Evolutionary conservation across 495 filamentous ascomycete species (phyloP), one percentile per base, ranked within the genome.

Genomic region (Penicillium bovifimosum): DNA sequence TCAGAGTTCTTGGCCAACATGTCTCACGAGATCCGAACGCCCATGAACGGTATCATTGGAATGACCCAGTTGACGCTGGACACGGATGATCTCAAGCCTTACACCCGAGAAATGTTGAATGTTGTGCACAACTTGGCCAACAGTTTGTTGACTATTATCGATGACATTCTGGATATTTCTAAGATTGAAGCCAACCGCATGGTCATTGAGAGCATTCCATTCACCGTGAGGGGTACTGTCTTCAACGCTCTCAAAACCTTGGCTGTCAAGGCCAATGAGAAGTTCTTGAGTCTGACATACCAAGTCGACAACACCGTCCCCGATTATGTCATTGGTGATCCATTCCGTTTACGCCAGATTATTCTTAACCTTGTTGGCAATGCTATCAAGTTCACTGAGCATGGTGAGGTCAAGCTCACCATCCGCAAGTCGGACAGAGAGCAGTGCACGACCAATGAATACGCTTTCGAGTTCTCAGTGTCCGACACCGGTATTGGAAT

Each of bases 101-200:
- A 96, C 56, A 95, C 96, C 52, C 85, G 93, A 51, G 93, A 99
- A 71, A 97, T 97, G 93, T 71, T 99, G 70, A 97, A 96, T 59
- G 96, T 96, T 60, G 93, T 99, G 55, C 93, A 97, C 69, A 95
- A 96, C 58, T 79, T 99, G 41, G 93, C 91, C 40, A 96, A 96
- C 72, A 96, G 95, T 75, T 73, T 99, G 55, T 71, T 99, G 63
- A 99, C 95, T 16, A 97, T 99, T 60, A 97, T 99, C 65, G 93
- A 99, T 66, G 93, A 99, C 68, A 97, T 99, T 60, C 79, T 99
- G 54, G 93, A 99, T 80, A 88, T 99, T 55, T 96, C 90, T 6
- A 99, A 99, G 84, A 99, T 99, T 57, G 93, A 99, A 70, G 93
- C 93, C 24, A 92, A 96, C 66, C 85, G 93, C n/a, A 97, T 99